These are phyloP conservation scores for Mrakia gelida DNA, from an alignment of 768 basidiomycete species.

Conservation along the genomic window DNA sequence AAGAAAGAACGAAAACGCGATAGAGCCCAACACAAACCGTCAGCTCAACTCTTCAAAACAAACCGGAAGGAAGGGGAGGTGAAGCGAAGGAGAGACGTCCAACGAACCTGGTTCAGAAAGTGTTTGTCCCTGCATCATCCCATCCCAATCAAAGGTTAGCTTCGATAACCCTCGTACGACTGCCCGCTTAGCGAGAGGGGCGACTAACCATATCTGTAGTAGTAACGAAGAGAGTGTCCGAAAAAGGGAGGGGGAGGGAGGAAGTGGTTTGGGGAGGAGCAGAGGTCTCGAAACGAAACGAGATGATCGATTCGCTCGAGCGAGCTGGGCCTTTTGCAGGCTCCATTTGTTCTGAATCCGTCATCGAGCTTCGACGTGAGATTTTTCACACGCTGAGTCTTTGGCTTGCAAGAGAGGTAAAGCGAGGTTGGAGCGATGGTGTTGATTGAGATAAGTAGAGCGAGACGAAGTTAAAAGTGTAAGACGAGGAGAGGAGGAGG, in stretches of 20 bases:
- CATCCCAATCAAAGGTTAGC: not conserved
- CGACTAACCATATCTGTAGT: not conserved
- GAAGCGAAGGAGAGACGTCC: not conserved
- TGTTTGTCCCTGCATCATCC: conserved; percentile 66
- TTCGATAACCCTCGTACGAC: not conserved
- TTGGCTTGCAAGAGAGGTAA: too few species aligned
- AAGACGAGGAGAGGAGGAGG: not conserved
- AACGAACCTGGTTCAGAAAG: conserved; percentile 70
- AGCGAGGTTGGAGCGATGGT: too few species aligned
- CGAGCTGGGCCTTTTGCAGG: too few species aligned
- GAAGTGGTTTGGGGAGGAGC: not conserved
- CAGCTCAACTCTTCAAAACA: not conserved
- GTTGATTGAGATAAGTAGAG: not conserved
- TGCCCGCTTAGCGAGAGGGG: not conserved
- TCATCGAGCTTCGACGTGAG: too few species aligned
- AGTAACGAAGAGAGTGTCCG: not conserved
- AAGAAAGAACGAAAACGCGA: not conserved
- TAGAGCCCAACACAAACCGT: not conserved
- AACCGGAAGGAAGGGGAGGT: conserved; percentile 31
- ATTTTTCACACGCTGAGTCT: too few species aligned
- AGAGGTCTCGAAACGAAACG: not conserved
- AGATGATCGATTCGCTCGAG: too few species aligned
- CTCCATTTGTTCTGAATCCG: too few species aligned
- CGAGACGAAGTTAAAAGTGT: not conserved
- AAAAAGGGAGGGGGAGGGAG: not conserved